phyloP scores from a whole-genome alignment of 495 filamentous ascomycete species.

The Sordaria brevicollis region DNA sequence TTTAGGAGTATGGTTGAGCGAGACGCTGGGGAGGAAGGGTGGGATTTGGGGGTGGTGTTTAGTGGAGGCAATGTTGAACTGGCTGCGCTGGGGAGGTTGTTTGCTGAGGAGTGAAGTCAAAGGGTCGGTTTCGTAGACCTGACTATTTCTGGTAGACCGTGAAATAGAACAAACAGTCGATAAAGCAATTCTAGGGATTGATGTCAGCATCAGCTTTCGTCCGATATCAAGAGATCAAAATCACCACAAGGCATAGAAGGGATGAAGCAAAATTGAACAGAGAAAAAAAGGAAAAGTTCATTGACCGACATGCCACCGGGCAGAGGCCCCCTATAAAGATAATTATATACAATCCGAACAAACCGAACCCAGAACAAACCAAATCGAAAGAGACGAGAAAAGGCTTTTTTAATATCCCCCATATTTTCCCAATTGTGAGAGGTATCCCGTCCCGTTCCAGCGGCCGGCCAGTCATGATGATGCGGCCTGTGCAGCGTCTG shows the following conservation, averaged over 20 bases:
- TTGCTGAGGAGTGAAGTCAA: constrained; percentile 22
- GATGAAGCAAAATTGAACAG: background rate
- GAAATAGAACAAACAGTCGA: too few relatives aligned
- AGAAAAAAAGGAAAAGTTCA: background rate
- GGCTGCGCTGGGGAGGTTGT: constrained; percentile 61
- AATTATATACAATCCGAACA: background rate
- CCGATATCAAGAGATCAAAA: background rate
- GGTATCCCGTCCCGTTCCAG: constrained; percentile 6
- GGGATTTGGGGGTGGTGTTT: constrained; percentile 81
- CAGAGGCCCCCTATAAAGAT: background rate
- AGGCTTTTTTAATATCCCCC: background rate
- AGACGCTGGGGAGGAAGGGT: constrained; percentile 62
- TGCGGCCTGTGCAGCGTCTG: background rate
- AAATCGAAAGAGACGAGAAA: background rate
- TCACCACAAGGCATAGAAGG: background rate
- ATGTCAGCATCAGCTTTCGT: background rate
- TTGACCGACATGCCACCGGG: background rate
- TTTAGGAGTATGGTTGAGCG: constrained; percentile 60
- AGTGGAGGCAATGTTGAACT: constrained; percentile 87
- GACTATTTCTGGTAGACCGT: background rate
- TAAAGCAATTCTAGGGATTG: background rate
- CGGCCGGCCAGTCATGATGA: background rate
- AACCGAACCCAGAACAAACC: background rate
- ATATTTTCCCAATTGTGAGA: constrained; percentile 13
- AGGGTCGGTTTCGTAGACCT: background rate